Base-by-base conservation (phyloP, 108 stramenopile species). In the Pseudonitzschia delicatissima region DNA sequence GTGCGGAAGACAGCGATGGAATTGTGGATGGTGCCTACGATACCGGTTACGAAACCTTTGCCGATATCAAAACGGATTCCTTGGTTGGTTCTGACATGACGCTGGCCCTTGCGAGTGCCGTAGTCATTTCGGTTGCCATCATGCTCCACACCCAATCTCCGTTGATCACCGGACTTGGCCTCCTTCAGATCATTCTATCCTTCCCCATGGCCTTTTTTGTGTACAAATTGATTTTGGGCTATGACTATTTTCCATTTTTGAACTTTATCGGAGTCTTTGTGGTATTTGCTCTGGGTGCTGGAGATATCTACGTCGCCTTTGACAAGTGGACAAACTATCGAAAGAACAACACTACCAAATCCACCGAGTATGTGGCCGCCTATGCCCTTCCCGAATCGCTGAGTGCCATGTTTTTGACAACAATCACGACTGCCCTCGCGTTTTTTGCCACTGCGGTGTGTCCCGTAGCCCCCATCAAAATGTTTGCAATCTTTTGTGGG, bases 221-320 rank as follows among this genome's bases (percentile, higher is more conserved):
- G 1, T 85, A 85, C 68, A 68, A 69, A 2, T 72, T 85, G 52
- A 61, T 85, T 70, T 68, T 51, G 12, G 66, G 70, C 20, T 60
- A 82, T 21, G 71, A 66, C 1, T 85, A 82, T 69, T 85, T 85
- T 47, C 84, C 84, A 13, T 85, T 85, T 40, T 62, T 85, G 45
- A 85, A 85, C 72, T 81, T 79, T 58, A 85, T 81, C 64, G 84
- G 80, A 11, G 62, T 82, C 21, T 85, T 81, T 71, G 80, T 85
- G 4, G 64, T 79, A 12, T 81, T 81, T 67, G 84, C 84, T 12
- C 48, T 85, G 28, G 84, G 84, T 5, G 84, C 84, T 13, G 84
- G 80, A 57, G 71, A 85, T 72, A 58, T 81, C 50, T 81, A 76
- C 62, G 79, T 81, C n/a, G 71, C 67, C 1, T 69, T 81, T 2